phyloP scores from a whole-genome alignment of 2,329 filamentous ascomycete species.

The Aureobasidium mangrovei region DNA sequence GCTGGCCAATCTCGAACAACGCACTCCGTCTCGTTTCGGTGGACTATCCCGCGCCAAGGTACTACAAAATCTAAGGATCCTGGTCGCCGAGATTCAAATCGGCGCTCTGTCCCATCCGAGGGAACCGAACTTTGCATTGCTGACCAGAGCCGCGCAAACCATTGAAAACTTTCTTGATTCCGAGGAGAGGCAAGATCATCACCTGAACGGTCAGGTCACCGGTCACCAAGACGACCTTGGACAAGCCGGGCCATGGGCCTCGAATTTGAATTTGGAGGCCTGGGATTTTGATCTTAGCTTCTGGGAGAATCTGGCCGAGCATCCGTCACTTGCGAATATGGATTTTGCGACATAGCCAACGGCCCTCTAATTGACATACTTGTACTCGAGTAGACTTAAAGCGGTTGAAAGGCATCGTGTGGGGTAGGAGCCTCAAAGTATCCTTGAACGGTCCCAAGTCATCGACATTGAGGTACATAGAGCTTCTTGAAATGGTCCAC shows the following conservation, averaged over 20 bases:
- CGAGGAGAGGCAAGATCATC: conserved; percentile 13
- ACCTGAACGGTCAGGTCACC: conserved; percentile 3
- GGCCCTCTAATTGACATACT: too few species aligned
- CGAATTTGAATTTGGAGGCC: conserved; percentile 17
- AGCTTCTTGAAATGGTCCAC: too few species aligned
- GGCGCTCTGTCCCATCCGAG: conserved; percentile 23
- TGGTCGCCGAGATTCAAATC: conserved; percentile 26
- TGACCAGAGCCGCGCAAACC: conserved; percentile 23
- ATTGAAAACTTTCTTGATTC: conserved; percentile 23
- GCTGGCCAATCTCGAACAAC: conserved; percentile 22
- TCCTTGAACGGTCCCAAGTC: too few species aligned
- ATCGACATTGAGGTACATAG: too few species aligned
- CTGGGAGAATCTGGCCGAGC: conserved; percentile 26
- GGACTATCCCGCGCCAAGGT: conserved; percentile 17
- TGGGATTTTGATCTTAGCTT: conserved; percentile 27
- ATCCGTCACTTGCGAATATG: conserved; percentile 20
- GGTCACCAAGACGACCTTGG: background rate
- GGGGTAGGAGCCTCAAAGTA: too few species aligned
- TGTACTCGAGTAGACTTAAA: too few species aligned
- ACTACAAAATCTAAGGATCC: conserved; percentile 26
- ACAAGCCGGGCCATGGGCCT: conserved; percentile 11
- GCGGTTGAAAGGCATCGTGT: too few species aligned
- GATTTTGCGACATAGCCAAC: background rate
- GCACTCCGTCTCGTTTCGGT: background rate
- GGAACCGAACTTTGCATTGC: conserved; percentile 25